Base-by-base conservation (phyloP, 1,284 basidiomycete species). In the Leccinum subrobustum region DNA sequence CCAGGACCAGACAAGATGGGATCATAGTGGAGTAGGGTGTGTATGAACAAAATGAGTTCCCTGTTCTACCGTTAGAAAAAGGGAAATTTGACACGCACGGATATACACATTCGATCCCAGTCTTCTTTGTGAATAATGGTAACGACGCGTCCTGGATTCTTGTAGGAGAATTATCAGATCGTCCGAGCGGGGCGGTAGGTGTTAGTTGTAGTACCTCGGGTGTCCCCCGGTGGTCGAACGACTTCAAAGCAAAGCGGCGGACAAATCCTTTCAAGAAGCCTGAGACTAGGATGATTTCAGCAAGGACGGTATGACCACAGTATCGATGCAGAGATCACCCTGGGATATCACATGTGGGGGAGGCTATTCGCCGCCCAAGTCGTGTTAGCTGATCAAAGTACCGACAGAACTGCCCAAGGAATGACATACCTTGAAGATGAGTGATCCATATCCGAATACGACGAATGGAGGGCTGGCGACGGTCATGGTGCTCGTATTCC, bases 191-290 rank as follows among this genome's bases (percentile, higher is more conserved):
- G 6, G 5, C 20, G 1, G 2, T n/a, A n/a, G 1, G 9, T 20
- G 11, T 44, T 12, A 20, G 5, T 12, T 11, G 11, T 20, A 72
- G 37, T 53, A 89, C 90, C 79, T 91, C 85, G 4, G 85, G 88
- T 4, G 90, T 92, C 18, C 91, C 91, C 27, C 91, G 82, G 73
- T 95, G 93, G 69, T 95, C 93, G 74, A 91, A 88, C 52, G 91
- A 93, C 70, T 85, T 83, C 76, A 95, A 90, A 0, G 93, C 91
- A 70, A 95, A 95, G 25, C 93, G 79, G 0, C 93, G 84, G 0
- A 92, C 89, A 63, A 91, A 94, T 37, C 91, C 90, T 73, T 92
- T 93, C 66, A 95, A 78, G 69, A 86, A 95, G n/a, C 93, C 92
- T 0, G 91, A 83, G 3, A 79, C 89, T 91, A 58, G 11, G 3